A percentile compares a stretch with the other conserved stretches of the same genome.
phyloP scores from a whole-genome alignment of 495 filamentous ascomycete genomes.

The Penicillium desertorum region DNA sequence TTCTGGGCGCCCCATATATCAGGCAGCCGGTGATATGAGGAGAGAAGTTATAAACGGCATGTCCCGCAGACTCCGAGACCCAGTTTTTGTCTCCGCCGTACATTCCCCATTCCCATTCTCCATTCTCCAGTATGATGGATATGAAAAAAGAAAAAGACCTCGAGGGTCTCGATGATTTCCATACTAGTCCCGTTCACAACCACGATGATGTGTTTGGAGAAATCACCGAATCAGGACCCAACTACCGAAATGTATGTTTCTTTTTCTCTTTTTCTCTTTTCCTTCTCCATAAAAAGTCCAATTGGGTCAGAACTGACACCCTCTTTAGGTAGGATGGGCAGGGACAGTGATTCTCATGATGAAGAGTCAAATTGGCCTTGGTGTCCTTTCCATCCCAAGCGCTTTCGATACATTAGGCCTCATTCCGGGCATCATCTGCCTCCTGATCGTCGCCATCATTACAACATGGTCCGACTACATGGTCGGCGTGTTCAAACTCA shows the following conservation, averaged over 20 bases:
- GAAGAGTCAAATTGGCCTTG: constrained; percentile 57
- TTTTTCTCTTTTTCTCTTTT: background rate
- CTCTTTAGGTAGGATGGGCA: constrained; percentile 33
- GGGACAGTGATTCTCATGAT: constrained; percentile 43
- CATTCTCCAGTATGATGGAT: background rate
- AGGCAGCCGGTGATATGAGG: background rate
- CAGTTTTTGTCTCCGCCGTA: background rate
- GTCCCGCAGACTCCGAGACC: background rate
- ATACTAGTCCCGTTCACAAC: background rate
- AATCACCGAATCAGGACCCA: constrained; percentile 5
- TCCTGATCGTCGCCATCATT: constrained; percentile 55
- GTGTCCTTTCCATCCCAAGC: constrained; percentile 59
- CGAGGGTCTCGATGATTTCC: background rate
- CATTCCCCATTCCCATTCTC: background rate
- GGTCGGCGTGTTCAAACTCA: constrained; percentile 68
- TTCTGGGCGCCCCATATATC: background rate
- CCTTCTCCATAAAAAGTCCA: background rate
- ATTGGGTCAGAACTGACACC: constrained; percentile 2
- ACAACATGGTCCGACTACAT: constrained; percentile 75
- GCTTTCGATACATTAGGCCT: constrained; percentile 63
- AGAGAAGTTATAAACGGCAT: background rate
- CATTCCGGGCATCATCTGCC: constrained; percentile 51
- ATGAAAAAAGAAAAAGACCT: constrained; percentile 12
- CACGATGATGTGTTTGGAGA: constrained; percentile 17
- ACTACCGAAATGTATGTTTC: constrained; percentile 11